Conservation (phyloP, 2,329 filamentous ascomycete species). For the Dactylonectria macrodidyma region DNA sequence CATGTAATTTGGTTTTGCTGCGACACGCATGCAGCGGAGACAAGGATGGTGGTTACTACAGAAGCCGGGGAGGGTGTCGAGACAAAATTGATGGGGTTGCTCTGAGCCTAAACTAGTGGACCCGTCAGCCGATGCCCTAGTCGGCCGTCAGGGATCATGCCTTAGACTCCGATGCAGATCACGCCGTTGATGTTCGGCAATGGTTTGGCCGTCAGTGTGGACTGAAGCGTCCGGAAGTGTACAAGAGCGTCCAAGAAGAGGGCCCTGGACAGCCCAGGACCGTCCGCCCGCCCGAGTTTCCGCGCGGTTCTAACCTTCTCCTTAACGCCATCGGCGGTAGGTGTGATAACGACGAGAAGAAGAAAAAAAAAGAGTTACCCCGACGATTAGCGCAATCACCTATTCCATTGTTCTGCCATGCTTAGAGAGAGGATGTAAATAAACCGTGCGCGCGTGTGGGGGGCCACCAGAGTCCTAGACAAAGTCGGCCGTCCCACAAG, state of each 20-base stretch:
- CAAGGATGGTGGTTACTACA: constrained; percentile 38
- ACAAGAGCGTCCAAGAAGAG: constrained; percentile 7
- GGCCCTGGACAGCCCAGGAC: background rate
- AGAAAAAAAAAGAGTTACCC: background rate
- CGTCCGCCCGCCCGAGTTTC: constrained; percentile 28
- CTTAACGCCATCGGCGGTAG: background rate
- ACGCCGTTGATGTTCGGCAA: constrained; percentile 50
- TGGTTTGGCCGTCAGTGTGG: constrained; percentile 34
- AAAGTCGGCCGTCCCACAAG: constrained; percentile 26
- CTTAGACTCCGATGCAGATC: constrained; percentile 50
- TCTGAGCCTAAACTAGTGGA: constrained; percentile 45
- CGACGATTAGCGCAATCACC: background rate
- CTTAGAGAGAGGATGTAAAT: background rate
- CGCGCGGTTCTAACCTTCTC: constrained; percentile 11
- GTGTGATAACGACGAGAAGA: background rate
- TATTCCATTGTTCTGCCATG: background rate
- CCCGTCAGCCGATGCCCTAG: constrained; percentile 41
- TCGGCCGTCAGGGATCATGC: constrained; percentile 45
- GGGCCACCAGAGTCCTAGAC: constrained; percentile 15
- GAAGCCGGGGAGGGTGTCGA: constrained; percentile 41
- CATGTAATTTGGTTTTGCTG: constrained; percentile 48
- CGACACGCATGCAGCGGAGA: constrained; percentile 43
- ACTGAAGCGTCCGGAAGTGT: constrained; percentile 29
- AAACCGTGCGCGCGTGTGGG: constrained; percentile 19
- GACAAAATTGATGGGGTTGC: constrained; percentile 43